These are phyloP conservation scores for Tagetes erecta DNA, from an alignment of 129 eudicot species.

Conservation along the genomic window DNA sequence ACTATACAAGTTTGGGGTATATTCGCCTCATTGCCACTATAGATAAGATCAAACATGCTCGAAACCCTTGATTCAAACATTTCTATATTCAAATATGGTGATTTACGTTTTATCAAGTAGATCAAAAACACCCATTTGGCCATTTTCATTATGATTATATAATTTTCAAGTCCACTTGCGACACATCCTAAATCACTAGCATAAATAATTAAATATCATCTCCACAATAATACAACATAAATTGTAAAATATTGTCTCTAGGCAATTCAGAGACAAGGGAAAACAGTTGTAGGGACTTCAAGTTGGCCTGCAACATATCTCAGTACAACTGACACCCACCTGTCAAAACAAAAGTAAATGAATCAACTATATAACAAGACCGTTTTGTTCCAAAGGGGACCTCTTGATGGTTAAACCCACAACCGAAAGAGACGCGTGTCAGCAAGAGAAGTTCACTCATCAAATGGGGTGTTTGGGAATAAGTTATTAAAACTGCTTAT, in stretches of 20 bases:
- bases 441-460: background rate
- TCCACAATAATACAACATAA: constrained; percentile 24
- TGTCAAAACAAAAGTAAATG: constrained; percentile 22
- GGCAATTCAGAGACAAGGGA: constrained; percentile 9
- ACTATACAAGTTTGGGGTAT: too few relatives aligned
- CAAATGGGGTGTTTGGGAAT: background rate
- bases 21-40: too few relatives aligned
- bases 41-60: too few relatives aligned
- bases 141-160: too few relatives aligned
- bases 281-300: constrained; percentile 17
- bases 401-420: too few relatives aligned
- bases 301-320: constrained; percentile 70
- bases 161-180: background rate
- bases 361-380: background rate
- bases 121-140: too few relatives aligned
- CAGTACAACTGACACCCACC: constrained; percentile 47
- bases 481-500: too few relatives aligned
- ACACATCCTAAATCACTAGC: constrained; percentile 3
- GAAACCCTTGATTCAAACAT: too few relatives aligned
- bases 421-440: background rate
- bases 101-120: too few relatives aligned
- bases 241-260: background rate
- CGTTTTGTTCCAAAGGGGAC: too few relatives aligned
- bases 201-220: background rate
- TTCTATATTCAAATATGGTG: too few relatives aligned